A percentile compares a stretch with the other conserved stretches of the same genome.
Conservation (phyloP, 2,329 filamentous ascomycete species). For the Leptographium flavum region DNA sequence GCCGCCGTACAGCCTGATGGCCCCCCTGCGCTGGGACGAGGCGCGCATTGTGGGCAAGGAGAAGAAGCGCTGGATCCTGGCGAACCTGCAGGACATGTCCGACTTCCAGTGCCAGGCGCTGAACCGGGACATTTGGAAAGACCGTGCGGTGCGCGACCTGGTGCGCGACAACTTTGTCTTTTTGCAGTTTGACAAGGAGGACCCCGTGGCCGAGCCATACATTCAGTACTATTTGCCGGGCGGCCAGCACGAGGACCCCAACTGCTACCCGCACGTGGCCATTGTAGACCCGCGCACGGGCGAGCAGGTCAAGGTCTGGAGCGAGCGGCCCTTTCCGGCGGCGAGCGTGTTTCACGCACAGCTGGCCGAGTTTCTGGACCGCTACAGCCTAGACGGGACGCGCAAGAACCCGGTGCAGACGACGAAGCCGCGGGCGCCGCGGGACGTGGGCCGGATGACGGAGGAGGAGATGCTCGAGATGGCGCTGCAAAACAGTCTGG, state of each 20-base stretch:
- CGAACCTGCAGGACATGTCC: constrained; percentile 87
- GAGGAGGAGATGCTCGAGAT: constrained; percentile 96
- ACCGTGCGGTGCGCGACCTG: constrained; percentile 61
- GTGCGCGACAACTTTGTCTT: constrained; percentile 91
- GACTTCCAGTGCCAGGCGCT: constrained; percentile 90
- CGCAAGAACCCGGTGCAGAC: constrained; percentile 90
- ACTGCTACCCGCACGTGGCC: constrained; percentile 89
- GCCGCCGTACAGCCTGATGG: constrained; percentile 84
- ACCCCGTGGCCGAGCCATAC: constrained; percentile 64
- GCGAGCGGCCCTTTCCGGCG: constrained; percentile 63
- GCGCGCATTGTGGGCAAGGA: constrained; percentile 78
- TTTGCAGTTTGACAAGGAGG: constrained; percentile 82
- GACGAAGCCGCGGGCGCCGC: constrained; percentile 45
- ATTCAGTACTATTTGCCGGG: constrained; percentile 75
- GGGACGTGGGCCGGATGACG: constrained; percentile 77
- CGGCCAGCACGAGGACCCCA: constrained; percentile 59
- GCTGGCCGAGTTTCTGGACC: constrained; percentile 89
- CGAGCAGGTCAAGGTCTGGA: constrained; percentile 95
- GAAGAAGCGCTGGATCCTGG: constrained; percentile 82
- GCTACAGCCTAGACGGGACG: constrained; percentile 77
- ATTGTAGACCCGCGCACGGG: constrained; percentile 93
- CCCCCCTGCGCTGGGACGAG: constrained; percentile 63
- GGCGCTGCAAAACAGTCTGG: constrained; percentile 79
- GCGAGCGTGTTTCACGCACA: constrained; percentile 71
- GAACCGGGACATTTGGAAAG: constrained; percentile 94